These are phyloP conservation scores for Sarcodon sp. DNA, from an alignment of 768 basidiomycete species.

Conservation along the genomic window DNA sequence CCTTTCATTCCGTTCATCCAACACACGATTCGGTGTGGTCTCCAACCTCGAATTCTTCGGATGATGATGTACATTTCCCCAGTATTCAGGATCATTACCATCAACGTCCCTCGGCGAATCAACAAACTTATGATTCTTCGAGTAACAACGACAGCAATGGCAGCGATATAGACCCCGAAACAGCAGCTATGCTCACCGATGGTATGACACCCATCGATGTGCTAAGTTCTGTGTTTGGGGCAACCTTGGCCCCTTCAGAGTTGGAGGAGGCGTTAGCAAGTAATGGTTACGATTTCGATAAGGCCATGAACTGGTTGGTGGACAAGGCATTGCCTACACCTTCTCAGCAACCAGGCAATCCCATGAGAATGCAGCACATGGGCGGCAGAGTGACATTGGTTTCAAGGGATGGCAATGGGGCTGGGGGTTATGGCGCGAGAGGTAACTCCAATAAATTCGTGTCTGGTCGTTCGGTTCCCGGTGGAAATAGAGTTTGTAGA, in stretches of 20 bases:
- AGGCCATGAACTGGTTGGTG: slow-evolving; percentile 89
- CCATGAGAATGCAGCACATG: slow-evolving; percentile 42
- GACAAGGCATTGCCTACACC: slow-evolving; percentile 46
- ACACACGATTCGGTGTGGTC: slow-evolving; percentile 52
- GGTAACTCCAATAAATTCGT: slow-evolving; percentile 23
- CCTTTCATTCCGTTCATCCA: slow-evolving; percentile 51
- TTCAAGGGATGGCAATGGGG: slow-evolving; percentile 34
- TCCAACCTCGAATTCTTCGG: slow-evolving; percentile 35
- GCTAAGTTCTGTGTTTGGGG: slow-evolving; percentile 86
- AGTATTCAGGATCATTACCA: slow-evolving; percentile 8
- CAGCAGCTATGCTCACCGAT: slow-evolving; percentile 55
- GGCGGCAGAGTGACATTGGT: slow-evolving; percentile 60
- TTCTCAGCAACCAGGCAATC: slow-evolving; percentile 20
- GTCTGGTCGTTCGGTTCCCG: slow-evolving; percentile 43
- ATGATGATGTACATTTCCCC: slow-evolving; percentile 29
- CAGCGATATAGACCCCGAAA: slow-evolving; percentile 32
- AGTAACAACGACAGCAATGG: slow-evolving; percentile 1
- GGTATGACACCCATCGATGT: slow-evolving; percentile 99
- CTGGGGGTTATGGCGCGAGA: slow-evolving; percentile 28
- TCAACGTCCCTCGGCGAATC: neutral
- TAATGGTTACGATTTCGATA: slow-evolving; percentile 91
- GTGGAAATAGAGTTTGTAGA: slow-evolving; percentile 78
- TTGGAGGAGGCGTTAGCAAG: slow-evolving; percentile 85
- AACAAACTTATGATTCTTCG: slow-evolving; percentile 2
- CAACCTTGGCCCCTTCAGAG: slow-evolving; percentile 79